phyloP scores from a whole-genome alignment of 352 stramenopile species.

The Phytopythium sindhum region DNA sequence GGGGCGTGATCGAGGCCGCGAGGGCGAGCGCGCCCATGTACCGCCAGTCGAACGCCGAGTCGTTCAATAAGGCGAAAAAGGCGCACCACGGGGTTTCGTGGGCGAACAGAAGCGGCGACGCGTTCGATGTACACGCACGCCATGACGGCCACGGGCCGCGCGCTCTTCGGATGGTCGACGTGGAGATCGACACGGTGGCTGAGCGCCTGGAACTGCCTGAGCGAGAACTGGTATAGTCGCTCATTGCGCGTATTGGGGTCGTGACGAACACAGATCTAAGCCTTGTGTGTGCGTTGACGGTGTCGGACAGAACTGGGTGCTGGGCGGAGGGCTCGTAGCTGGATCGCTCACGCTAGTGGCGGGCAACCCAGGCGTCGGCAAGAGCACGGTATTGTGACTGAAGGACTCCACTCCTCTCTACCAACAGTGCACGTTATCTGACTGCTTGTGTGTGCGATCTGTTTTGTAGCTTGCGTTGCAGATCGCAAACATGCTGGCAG shows the following conservation, averaged over 20 bases:
- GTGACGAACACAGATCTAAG: neutral
- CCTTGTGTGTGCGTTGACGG: neutral
- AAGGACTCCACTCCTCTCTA: neutral
- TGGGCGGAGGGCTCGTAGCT: constrained; percentile 94
- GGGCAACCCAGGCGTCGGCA: constrained; percentile 93
- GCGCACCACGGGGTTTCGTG: constrained; percentile 30
- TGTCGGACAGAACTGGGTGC: constrained; percentile 82
- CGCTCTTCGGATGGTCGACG: constrained; percentile 71
- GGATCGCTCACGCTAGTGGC: constrained; percentile 94
- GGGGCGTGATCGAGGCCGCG: constrained; percentile 85
- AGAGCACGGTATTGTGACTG: constrained; percentile 66
- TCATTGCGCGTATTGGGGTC: neutral
- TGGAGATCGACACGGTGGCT: constrained; percentile 45
- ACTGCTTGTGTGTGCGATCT: neutral
- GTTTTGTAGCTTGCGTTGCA: constrained; percentile 87
- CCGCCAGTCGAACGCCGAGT: constrained; percentile 54
- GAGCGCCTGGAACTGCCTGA: constrained; percentile 69
- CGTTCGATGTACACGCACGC: constrained; percentile 5
- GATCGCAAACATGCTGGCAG: constrained; percentile 86
- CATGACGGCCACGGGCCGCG: constrained; percentile 13
- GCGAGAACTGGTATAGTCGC: constrained; percentile 45
- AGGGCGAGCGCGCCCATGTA: constrained; percentile 34
- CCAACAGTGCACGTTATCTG: neutral
- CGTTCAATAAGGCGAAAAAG: constrained; percentile 35
- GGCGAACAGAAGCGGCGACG: constrained; percentile 17